Percentiles rank a stretch among this genome's conserved stretches.
These are phyloP conservation scores for Mycena sp. DNA, from an alignment of 1,284 basidiomycete genomes.

Conservation along the genomic window DNA sequence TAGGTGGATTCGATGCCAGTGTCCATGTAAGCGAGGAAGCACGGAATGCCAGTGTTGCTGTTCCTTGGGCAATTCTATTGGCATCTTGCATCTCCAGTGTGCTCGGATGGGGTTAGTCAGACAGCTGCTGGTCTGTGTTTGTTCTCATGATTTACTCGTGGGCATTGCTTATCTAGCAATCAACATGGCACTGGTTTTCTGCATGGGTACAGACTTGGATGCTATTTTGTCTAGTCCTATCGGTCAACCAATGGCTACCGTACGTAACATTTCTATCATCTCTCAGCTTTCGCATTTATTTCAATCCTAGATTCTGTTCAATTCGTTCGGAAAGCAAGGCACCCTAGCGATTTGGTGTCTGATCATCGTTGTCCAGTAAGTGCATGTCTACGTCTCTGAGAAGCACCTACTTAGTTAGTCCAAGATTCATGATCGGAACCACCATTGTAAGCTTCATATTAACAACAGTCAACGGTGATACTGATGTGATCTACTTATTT, in stretches of 20 bases:
- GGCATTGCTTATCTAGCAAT: slow-evolving; percentile 25
- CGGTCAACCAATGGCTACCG: slow-evolving; percentile 75
- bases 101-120: slow-evolving; percentile 70
- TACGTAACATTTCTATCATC: too few relatives aligned
- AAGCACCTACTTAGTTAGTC: too few relatives aligned
- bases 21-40: slow-evolving; percentile 86
- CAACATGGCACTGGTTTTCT: neutral
- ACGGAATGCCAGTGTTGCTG: slow-evolving; percentile 72
- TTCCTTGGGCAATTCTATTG: slow-evolving; percentile 77
- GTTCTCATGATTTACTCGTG: neutral
- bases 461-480: too few relatives aligned
- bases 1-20: slow-evolving; percentile 63
- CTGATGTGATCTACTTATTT: neutral
- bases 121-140: neutral
- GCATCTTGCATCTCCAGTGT: slow-evolving; percentile 67
- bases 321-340: slow-evolving; percentile 68
- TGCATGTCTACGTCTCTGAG: too few relatives aligned
- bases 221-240: slow-evolving; percentile 63
- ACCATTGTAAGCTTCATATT: too few relatives aligned
- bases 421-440: too few relatives aligned
- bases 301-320: slow-evolving; percentile 64
- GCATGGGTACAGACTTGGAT: slow-evolving; percentile 53
- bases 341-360: slow-evolving; percentile 70
- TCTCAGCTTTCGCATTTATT: too few relatives aligned
- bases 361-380: neutral